phyloP scores from a whole-genome alignment of 257 asterid species.

The Ehretia macrophylla region DNA sequence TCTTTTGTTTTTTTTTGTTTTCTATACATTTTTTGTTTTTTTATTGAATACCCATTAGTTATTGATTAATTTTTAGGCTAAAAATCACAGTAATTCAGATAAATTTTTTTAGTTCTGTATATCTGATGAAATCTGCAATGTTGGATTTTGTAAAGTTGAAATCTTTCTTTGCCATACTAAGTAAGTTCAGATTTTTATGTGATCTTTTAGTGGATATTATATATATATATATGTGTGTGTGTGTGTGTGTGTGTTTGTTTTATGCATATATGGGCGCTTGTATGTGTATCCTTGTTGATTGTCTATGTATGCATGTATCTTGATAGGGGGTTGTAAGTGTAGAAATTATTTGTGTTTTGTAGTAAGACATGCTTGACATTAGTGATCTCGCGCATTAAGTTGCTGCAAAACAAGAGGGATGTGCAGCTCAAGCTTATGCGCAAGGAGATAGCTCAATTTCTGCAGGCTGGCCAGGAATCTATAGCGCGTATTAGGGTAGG shows the following conservation, averaged over 20 bases:
- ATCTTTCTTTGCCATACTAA: background rate
- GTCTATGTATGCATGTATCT: too few relatives aligned
- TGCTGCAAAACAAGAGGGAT: conserved; percentile 87
- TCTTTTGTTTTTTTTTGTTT: too few relatives aligned
- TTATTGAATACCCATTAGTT: too few relatives aligned
- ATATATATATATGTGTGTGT: too few relatives aligned
- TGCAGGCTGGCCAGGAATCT: conserved; percentile 84
- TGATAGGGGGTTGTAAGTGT: too few relatives aligned
- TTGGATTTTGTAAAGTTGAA: background rate
- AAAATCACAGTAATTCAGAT: too few relatives aligned
- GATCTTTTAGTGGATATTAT: too few relatives aligned
- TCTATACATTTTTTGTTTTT: too few relatives aligned
- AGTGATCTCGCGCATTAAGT: conserved; percentile 78
- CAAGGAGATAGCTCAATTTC: conserved; percentile 86
- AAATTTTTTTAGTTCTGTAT: too few relatives aligned
- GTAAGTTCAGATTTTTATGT: too few relatives aligned
- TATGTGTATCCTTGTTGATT: background rate
- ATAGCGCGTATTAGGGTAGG: conserved; percentile 86
- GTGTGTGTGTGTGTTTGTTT: too few relatives aligned
- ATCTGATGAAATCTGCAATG: background rate
- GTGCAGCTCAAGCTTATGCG: conserved; percentile 76
- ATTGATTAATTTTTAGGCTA: too few relatives aligned
- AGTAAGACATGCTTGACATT: conserved; percentile 88
- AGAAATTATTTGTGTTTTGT: conserved; percentile 23
- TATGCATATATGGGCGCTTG: background rate